Evolutionary conservation across 805 yeast species (phyloP), one percentile per base, ranked within the genome.

Genomic region (Metschnikowia hibisci): DNA sequence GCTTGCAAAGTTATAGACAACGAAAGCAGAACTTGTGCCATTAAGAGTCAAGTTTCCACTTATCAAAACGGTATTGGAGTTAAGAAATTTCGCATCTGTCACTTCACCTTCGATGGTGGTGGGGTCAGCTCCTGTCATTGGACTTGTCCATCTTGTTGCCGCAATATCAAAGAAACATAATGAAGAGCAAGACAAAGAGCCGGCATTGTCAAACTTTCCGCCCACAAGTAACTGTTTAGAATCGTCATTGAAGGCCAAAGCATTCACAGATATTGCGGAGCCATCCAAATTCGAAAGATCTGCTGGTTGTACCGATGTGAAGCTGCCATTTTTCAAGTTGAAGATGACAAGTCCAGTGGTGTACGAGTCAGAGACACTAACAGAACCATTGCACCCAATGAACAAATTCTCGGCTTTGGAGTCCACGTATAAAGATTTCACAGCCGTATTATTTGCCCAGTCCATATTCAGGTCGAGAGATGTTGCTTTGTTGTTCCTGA

Each of bases 171-270:
- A 87, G 28, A 82, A 63, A 59, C 96, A 89, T 29, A 90, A 61
- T 1, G 78, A 74, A 2, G 69, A 60, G 62, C 96, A 89, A 20
- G 64, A 61, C 26, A 74, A 63, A 4, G 77, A 65, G 0, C 84
- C 82, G 2, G 85, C 81, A 15, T 69, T 58, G 15, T 71, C 74
- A 57, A 86, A 88, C 33, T 75, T 69, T 18, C 97, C 96, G 31
- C 85, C 96, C 10, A 86, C 86, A 25, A 82, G 68, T 22, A 88
- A 62, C 39, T 57, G 52, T n/a, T 56, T 50, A 5, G 52, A 57
- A 20, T 56, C 53, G 34, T 66, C 71, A 45, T 63, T 61, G 28
- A 60, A 56, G 4, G 59, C 72, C 42, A 71, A 53, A 4, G 71
- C 52, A 43, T 64, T 68, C n/a, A 71, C 63, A 9, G 48, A 35